A percentile compares a stretch with the other conserved stretches of the same genome.
phyloP scores from a whole-genome alignment of 2,329 filamentous ascomycete genomes.

The Aspergillus pseudoglaucus region DNA sequence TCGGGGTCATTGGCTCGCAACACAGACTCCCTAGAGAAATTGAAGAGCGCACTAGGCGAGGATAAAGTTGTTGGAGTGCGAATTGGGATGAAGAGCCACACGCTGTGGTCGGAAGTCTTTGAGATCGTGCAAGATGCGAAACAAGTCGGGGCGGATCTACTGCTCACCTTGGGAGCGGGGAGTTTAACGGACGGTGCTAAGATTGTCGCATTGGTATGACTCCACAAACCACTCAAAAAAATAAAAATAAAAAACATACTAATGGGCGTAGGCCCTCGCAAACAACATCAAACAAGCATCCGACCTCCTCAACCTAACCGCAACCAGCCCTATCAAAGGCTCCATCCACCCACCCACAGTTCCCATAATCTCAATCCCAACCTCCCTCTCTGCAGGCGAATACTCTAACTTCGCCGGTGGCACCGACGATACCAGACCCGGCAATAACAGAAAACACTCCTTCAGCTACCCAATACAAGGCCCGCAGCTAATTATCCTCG shows the following conservation, averaged over 20 bases:
- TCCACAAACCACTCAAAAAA: too few species aligned
- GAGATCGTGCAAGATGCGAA: constrained; percentile 40
- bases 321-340: constrained; percentile 19
- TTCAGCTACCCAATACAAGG: constrained; percentile 36
- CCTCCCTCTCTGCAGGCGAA: constrained; percentile 38
- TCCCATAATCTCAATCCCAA: constrained; percentile 36
- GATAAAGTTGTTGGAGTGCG: constrained; percentile 38
- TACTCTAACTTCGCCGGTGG: constrained; percentile 37
- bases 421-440: constrained; percentile 22
- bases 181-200: constrained; percentile 54
- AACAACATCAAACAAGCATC: constrained; percentile 38
- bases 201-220: constrained; percentile 40
- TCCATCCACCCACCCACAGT: constrained; percentile 20
- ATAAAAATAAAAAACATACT: too few species aligned
- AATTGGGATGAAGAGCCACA: constrained; percentile 50
- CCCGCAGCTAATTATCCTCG: constrained; percentile 50
- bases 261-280: constrained; percentile 36
- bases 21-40: constrained; percentile 39
- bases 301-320: constrained; percentile 33
- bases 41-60: constrained; percentile 37
- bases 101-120: constrained; percentile 48
- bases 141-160: constrained; percentile 38
- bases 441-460: constrained; percentile 29
- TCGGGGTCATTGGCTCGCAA: constrained; percentile 45
- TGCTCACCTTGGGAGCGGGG: constrained; percentile 51